Conservation (phyloP, 1,284 basidiomycete genomes). For the Xerocomus amazonicus region DNA sequence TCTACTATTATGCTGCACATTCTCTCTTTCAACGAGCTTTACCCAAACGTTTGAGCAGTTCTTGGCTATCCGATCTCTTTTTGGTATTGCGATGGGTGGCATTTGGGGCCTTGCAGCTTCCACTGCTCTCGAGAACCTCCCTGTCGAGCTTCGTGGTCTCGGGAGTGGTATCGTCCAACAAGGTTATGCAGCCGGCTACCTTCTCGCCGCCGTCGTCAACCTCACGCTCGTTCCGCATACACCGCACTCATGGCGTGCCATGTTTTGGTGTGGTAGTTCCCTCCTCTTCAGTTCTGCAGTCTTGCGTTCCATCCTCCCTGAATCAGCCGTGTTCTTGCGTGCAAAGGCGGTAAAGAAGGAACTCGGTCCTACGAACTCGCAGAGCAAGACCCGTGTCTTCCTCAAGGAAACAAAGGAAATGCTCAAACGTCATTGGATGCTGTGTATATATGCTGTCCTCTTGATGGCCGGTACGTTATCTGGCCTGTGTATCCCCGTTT, state of each 20-base stretch:
- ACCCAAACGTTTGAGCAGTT: slow-evolving; percentile 64
- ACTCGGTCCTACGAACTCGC: slow-evolving; percentile 33
- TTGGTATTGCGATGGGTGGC: slow-evolving; percentile 87
- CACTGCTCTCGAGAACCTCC: slow-evolving; percentile 87
- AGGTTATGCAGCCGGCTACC: slow-evolving; percentile 70
- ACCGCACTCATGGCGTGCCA: slow-evolving; percentile 51
- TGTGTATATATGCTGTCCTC: slow-evolving; percentile 81
- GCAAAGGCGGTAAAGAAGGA: slow-evolving; percentile 50
- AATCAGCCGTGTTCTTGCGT: slow-evolving; percentile 73
- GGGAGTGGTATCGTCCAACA: slow-evolving; percentile 86
- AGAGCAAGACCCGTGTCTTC: slow-evolving; percentile 69
- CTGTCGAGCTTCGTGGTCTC: slow-evolving; percentile 82
- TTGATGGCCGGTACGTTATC: slow-evolving; percentile 67
- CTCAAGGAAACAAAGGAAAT: slow-evolving; percentile 68
- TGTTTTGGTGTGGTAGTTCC: slow-evolving; percentile 73
- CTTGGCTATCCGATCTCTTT: slow-evolving; percentile 70
- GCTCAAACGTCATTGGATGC: slow-evolving; percentile 81
- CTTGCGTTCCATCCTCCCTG: slow-evolving; percentile 73
- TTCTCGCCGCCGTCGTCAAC: slow-evolving; percentile 71
- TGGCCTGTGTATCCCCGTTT: neutral
- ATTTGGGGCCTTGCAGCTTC: slow-evolving; percentile 76
- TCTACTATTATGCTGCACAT: slow-evolving; percentile 62
- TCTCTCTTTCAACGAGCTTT: slow-evolving; percentile 80
- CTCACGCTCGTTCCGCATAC: slow-evolving; percentile 63
- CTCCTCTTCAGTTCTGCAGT: slow-evolving; percentile 72